Evolutionary conservation across 306 rosid species (phyloP), one percentile per base, ranked within the genome.

Genomic region (Castanopsis chinensis): DNA sequence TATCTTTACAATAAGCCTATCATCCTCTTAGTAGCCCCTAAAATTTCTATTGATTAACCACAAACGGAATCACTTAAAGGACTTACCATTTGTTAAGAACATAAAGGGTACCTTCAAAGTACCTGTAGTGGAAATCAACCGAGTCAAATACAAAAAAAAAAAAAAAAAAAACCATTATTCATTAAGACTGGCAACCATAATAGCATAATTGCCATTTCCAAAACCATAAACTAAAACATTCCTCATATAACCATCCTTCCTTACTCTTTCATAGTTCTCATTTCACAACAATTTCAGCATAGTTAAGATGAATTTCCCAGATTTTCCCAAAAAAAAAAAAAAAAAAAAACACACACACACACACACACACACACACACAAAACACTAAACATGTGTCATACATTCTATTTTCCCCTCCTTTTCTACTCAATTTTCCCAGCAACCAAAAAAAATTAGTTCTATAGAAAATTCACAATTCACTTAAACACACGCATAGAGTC

Each of bases 31-130:
- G 17, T 61, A 61, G 19, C 69, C 14, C 69, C 28, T 59, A 11
- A 11, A 4, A 20, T 27, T 63, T 41, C 15, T 11, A 4, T 4
- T 10, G n/a, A 37, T 33, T 53, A n/a, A 8, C 1, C 11, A 5
- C 21, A 9, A 14, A 76, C 2, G 3, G 6, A 52, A 32, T 3
- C 69, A 21, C 51, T 15, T 3, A 17, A 69, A 69, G 21, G 4
- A 65, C 80, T 78, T 63, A 83, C 86, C 83, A 28, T 83, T 83
- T 20, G 86, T 78, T 79, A 83, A 83, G 73, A 83, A 83, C 72
- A 83, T 58, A 69, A 57, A 83, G 3, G 86, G 82, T n/a, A 78
- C 76, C 70, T 78, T 83, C 76, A 83, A 74, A 69, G 58, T 11
- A 57, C 83, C 86, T 83, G 37, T 68, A 78, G 43, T 1, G 28